Evolutionary conservation across 2,329 filamentous ascomycete genomes (phyloP), one percentile per base, ranked within the genome.

Genomic region (Fusarium verticillioides): DNA sequence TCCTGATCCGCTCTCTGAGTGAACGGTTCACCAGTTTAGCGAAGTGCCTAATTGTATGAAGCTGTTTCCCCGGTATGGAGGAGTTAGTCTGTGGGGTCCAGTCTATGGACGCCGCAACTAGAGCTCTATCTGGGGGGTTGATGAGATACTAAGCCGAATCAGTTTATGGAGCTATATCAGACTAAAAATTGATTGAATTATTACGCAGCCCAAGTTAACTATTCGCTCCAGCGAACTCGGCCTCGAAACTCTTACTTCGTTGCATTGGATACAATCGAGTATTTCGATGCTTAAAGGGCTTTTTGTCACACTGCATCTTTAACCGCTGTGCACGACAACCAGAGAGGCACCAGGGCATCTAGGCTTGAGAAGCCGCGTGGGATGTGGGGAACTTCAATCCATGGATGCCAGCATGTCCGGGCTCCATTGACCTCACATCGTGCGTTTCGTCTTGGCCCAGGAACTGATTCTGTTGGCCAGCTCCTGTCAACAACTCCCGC

Each of bases 11-110:
- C 67, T 66, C 56, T 50, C 26, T 66, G 34, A 57, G 26, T 49
- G 32, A 54, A n/a, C 26, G 28, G 50, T 43, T 50, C 39, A 44
- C 64, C 36, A 46, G 40, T 37, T 54, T 34, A 63, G 65, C 12
- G 63, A 50, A 56, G 64, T 50, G 42, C 23, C 39, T 66, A 26
- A 43, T 69, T 54, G 47, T 53, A 69, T 60, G 57, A 60, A 70
- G 64, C 60, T 69, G 44, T 46, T 69, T 69, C 65, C 66, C 59
- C 59, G 54, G 40, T 47, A 34, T 64, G 46, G 57, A 63, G 57
- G 56, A 58, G 67, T 54, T 63, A 56, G 66, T 64, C 64, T 75
- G 75, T 60, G 75, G 75, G 75, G 75, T 74, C 65, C 60, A 58
- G 62, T 69, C 69, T 49, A 72, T 66, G 56, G 60, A 63, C 57